Evolutionary conservation across 129 eudicot species (phyloP).

Genomic region (Heracleum sosnowskyi): DNA sequence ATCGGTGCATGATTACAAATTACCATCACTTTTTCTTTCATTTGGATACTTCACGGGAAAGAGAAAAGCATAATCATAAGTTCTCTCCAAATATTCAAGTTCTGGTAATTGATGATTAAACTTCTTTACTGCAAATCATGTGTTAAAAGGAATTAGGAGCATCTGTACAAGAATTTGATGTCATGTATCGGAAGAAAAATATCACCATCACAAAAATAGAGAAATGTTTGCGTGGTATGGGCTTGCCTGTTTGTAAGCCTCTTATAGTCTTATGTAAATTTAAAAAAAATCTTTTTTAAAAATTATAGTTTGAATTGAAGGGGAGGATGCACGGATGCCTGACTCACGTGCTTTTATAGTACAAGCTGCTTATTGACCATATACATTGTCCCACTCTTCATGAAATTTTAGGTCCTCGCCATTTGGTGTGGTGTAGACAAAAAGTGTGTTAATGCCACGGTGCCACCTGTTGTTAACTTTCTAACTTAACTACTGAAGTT

Average conservation of each 20-base stretch:
- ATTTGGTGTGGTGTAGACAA: not conserved
- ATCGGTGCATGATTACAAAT: slow-evolving; percentile 92
- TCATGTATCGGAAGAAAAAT: too few species aligned
- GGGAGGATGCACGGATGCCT: not conserved
- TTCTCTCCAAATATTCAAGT: slow-evolving; percentile 71
- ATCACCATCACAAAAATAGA: too few species aligned
- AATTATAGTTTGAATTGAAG: not conserved
- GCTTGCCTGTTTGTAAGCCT: not conserved
- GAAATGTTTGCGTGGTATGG: not conserved
- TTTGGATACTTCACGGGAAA: slow-evolving; percentile 94
- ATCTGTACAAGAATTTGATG: not conserved
- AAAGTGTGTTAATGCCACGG: not conserved
- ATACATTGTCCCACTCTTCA: not conserved
- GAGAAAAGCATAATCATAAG: slow-evolving; percentile 93
- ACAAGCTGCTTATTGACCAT: not conserved
- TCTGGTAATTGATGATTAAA: slow-evolving; percentile 45
- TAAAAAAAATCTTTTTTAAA: not conserved
- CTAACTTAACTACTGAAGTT: not conserved
- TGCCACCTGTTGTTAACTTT: not conserved
- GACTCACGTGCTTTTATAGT: not conserved
- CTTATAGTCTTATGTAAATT: not conserved
- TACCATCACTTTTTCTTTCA: slow-evolving; percentile 78
- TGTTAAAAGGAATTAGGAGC: not conserved
- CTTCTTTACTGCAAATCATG: slow-evolving; percentile 2
- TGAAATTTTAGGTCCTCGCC: not conserved